Evolutionary conservation across 164 flowering plant genomes (phyloP).

Genomic region (Umbilicus rupestris): DNA sequence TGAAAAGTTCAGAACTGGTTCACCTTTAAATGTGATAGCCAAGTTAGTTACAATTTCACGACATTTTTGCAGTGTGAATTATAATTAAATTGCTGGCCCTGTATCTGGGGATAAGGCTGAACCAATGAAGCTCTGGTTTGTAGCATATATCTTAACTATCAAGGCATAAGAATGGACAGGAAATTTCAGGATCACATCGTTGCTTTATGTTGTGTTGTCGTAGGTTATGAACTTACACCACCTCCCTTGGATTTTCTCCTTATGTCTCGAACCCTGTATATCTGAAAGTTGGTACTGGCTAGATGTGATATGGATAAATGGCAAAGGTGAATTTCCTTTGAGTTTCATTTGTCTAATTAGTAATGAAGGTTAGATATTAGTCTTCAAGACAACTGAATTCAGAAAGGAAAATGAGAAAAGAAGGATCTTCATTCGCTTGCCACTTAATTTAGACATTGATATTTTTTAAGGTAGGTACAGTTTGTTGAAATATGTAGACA

Average conservation of each 20-base stretch:
- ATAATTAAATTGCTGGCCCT: too few relatives aligned
- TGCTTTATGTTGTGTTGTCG: neutral
- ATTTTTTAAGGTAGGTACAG: neutral
- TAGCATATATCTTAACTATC: neutral
- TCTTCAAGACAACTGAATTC: neutral
- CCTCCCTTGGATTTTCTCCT: neutral
- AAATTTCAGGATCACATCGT: neutral
- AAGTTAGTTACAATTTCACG: neutral
- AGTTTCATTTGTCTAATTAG: neutral
- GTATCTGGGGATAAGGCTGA: neutral
- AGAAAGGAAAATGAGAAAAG: neutral
- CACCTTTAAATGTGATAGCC: neutral
- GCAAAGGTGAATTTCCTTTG: neutral
- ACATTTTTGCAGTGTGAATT: too few relatives aligned
- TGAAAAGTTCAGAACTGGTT: neutral
- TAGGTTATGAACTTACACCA: neutral
- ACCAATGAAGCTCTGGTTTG: neutral
- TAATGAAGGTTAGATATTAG: neutral
- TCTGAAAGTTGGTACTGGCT: neutral
- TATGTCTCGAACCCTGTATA: too few relatives aligned
- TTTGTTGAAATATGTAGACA: neutral
- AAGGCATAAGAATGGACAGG: neutral
- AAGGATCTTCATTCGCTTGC: neutral
- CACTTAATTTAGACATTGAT: neutral
- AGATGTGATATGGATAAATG: neutral